These are phyloP conservation scores for Hymenotorrendiella dingleyae DNA, from an alignment of 2,329 filamentous ascomycete species.

Conservation along the genomic window DNA sequence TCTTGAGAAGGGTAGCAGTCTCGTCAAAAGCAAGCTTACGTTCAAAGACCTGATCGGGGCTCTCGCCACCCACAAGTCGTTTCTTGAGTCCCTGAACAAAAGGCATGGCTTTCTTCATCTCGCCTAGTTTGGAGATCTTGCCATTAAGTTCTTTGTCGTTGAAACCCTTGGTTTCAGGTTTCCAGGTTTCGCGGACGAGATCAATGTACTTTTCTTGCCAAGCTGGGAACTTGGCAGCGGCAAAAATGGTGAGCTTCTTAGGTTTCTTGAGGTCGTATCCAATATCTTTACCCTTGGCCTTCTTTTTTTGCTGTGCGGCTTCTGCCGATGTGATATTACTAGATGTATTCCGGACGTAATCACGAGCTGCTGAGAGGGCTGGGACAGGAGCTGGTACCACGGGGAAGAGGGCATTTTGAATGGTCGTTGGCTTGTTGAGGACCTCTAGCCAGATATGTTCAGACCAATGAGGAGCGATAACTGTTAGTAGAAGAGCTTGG, in stretches of 20 bases:
- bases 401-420: slow-evolving; percentile 77
- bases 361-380: slow-evolving; percentile 67
- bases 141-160: slow-evolving; percentile 79
- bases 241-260: slow-evolving; percentile 86
- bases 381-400: slow-evolving; percentile 59
- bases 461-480: slow-evolving; percentile 87
- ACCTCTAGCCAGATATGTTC: slow-evolving; percentile 95
- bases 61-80: slow-evolving; percentile 67
- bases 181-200: slow-evolving; percentile 66
- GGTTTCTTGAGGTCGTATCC: slow-evolving; percentile 85
- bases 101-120: slow-evolving; percentile 98
- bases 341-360: slow-evolving; percentile 69
- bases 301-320: slow-evolving; percentile 75
- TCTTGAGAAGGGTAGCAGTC: slow-evolving; percentile 65
- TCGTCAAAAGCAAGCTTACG: slow-evolving; percentile 86
- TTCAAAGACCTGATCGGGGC: slow-evolving; percentile 64
- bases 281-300: slow-evolving; percentile 84
- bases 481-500: slow-evolving; percentile 74
- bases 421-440: slow-evolving; percentile 65
- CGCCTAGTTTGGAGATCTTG: slow-evolving; percentile 73
- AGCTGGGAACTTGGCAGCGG: slow-evolving; percentile 70
- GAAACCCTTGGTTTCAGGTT: slow-evolving; percentile 52
- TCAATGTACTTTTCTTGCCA: slow-evolving; percentile 94
- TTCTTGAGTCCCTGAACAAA: slow-evolving; percentile 87
- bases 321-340: slow-evolving; percentile 84